Evolutionary conservation across 1,284 basidiomycete species (phyloP).

Genomic region (Moesziomyces sp.): DNA sequence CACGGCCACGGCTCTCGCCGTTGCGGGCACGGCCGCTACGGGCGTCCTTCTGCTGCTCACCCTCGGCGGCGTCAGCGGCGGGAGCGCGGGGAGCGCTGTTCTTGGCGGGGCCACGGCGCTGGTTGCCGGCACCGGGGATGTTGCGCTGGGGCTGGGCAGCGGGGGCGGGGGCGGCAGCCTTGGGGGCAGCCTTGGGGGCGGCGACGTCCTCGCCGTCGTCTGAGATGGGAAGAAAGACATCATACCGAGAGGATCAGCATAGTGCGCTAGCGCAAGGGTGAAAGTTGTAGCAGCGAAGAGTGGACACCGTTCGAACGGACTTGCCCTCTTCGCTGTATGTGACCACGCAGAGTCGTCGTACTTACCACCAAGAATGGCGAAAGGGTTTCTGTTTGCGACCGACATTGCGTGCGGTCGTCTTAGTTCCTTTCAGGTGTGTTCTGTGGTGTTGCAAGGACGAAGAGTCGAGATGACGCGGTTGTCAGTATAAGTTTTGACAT

Average conservation of each 20-base stretch:
- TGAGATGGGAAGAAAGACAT: slow-evolving; percentile 4
- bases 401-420: slow-evolving; percentile 65
- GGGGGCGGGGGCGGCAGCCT: slow-evolving; percentile 53
- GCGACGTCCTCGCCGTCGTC: slow-evolving; percentile 59
- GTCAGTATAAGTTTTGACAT: slow-evolving; percentile 9
- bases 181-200: slow-evolving; percentile 53
- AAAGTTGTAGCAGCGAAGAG: no score
- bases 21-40: slow-evolving; percentile 38
- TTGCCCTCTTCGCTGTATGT: no score
- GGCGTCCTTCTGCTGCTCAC: slow-evolving; percentile 47
- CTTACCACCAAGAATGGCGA: slow-evolving; percentile 66
- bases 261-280: not conserved
- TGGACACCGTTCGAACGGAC: no score
- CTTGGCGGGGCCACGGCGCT: slow-evolving; percentile 46
- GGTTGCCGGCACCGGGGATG: slow-evolving; percentile 61
- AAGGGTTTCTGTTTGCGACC: slow-evolving; percentile 67
- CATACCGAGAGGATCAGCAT: slow-evolving; percentile 8
- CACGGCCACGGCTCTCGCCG: slow-evolving; percentile 69
- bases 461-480: not conserved
- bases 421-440: slow-evolving; percentile 45
- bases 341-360: slow-evolving; percentile 3
- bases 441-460: slow-evolving; percentile 12
- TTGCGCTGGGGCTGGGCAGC: slow-evolving; percentile 51
- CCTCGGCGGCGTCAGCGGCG: slow-evolving; percentile 42
- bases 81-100: slow-evolving; percentile 49